Evolutionary conservation across 257 asterid species (phyloP), one percentile per base, ranked within the genome.

Genomic region (Eucommia ulmoides): DNA sequence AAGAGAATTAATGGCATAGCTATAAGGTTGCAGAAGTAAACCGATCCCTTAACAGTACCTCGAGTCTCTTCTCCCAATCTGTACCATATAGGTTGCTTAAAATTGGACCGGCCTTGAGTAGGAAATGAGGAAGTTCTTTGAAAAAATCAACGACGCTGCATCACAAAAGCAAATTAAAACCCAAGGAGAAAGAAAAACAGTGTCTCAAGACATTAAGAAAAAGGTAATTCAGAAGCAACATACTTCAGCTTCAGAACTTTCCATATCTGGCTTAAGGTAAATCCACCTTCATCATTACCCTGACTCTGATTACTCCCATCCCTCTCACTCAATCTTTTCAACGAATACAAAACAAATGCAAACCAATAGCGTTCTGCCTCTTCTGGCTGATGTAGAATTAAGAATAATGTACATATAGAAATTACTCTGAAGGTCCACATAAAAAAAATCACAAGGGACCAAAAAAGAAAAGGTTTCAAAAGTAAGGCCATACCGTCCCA

Each of bases 341-440:
- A 78, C 2, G 85, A 55, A 84, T 71, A 82, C 15, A 88, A 80
- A 59, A 82, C 68, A 63, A 76, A 84, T 0, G 84, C 87, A 67
- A 88, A 84, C 96, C 93, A 88, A 65, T 82, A 84, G 23, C 91
- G 74, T 54, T 88, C 96, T 53, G 87, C 80, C 64, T 85, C 96
- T 62, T 82, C 97, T 15, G 69, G 82, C 97, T 82, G 62, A 49
- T 46, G 61, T 24, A 49, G 38, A 7, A 29, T 5, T 29, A 29
- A 29, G 12, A 5, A 8, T 19, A 9, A 42, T 15, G 19, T 15
- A 42, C 3, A 42, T 6, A 15, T 18, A 3, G 15, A 16, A 2
- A 1, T 6, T 16, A 42, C 1, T 10, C 11, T 11, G 16, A 35
- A 35, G 2, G 16, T 2, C n/a, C 20, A 42, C 8, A 42, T 42